phyloP scores from a whole-genome alignment of 2,329 filamentous ascomycete genomes.

The Pseudogymnoascus sp. region DNA sequence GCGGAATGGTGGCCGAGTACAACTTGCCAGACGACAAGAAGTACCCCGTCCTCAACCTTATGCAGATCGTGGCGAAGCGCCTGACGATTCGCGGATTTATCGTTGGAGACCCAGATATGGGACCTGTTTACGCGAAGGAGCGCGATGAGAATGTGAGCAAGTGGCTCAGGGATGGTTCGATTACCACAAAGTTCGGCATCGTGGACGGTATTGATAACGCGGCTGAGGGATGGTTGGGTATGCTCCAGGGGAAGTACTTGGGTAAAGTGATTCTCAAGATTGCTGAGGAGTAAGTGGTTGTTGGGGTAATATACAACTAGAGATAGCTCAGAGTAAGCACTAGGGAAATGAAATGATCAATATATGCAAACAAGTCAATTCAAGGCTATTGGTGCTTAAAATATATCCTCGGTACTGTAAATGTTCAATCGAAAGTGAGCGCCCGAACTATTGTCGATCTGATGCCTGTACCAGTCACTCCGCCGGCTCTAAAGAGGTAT shows the following conservation, averaged over 20 bases:
- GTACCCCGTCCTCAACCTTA: constrained; percentile 55
- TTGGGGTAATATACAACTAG: not conserved
- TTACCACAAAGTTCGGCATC: constrained; percentile 52
- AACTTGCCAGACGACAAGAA: constrained; percentile 43
- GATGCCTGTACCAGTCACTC: not conserved
- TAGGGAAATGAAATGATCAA: not conserved
- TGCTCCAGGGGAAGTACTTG: constrained; percentile 62
- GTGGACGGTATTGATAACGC: constrained; percentile 61
- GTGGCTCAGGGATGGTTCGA: constrained; percentile 58
- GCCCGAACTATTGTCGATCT: not conserved
- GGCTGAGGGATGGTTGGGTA: constrained; percentile 54
- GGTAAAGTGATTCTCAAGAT: constrained; percentile 66
- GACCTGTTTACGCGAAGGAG: constrained; percentile 48
- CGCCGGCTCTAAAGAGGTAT: not conserved
- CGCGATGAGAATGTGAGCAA: constrained; percentile 58
- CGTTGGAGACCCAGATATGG: constrained; percentile 52
- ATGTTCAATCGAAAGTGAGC: not conserved
- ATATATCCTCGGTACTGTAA: constrained; percentile 1
- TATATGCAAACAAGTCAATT: not conserved
- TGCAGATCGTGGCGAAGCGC: constrained; percentile 50
- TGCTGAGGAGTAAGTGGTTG: constrained; percentile 16
- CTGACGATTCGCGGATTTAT: constrained; percentile 61
- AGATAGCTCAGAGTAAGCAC: not conserved
- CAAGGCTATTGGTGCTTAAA: not conserved
- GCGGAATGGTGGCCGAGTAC: constrained; percentile 62